Percentiles rank a stretch among this genome's conserved stretches.
Conservation (phyloP, 169 alveolate genomes). For the Plasmodium sp. region DNA sequence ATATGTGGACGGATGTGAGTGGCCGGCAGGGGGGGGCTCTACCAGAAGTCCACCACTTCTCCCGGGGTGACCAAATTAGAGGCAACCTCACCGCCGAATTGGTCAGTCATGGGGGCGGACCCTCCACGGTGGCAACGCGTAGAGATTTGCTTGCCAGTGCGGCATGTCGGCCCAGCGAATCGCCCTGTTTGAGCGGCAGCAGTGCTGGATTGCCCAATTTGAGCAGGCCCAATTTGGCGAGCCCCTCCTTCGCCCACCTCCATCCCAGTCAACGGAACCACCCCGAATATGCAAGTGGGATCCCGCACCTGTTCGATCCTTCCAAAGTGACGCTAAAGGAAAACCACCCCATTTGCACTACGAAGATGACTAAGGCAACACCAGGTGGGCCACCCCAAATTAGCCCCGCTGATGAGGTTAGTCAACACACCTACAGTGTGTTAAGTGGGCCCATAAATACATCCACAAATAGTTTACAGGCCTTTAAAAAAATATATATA, state of each 20-base stretch:
- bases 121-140: background rate
- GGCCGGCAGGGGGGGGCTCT: background rate
- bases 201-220: background rate
- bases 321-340: background rate
- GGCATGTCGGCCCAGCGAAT: background rate
- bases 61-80: background rate
- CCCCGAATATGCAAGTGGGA: background rate
- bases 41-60: background rate
- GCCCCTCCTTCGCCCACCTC: background rate
- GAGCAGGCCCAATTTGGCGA: background rate
- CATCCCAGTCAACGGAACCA: background rate
- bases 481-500: conserved; percentile 15
- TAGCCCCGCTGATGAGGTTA: background rate
- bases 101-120: background rate
- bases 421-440: background rate
- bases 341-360: background rate
- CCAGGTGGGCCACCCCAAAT: background rate
- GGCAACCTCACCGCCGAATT: background rate
- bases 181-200: background rate
- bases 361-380: background rate
- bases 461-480: background rate
- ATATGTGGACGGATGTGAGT: background rate
- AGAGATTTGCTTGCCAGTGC: background rate
- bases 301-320: background rate
- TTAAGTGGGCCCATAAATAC: background rate